Evolutionary conservation across 2,329 filamentous ascomycete species (phyloP).

Genomic region (Xylariaceae sp.): DNA sequence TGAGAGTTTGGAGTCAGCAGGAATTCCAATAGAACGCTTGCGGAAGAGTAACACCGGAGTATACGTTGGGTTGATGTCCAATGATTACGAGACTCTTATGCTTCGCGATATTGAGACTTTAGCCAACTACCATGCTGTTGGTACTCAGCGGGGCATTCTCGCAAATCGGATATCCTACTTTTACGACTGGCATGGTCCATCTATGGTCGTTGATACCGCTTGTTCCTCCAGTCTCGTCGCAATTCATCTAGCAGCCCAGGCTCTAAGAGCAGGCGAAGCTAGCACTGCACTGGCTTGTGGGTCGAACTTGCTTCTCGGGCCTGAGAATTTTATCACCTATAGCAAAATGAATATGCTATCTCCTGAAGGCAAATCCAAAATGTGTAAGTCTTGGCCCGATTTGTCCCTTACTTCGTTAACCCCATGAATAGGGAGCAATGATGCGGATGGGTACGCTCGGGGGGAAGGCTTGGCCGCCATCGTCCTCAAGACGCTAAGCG

Average conservation of each 20-base stretch:
- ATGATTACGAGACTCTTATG: too few species aligned
- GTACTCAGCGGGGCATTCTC: too few species aligned
- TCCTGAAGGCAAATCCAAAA: conserved; percentile 9
- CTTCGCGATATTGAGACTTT: too few species aligned
- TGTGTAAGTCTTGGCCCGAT: too few species aligned
- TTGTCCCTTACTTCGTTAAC: too few species aligned
- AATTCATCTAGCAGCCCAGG: conserved; percentile 7
- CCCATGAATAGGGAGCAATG: too few species aligned
- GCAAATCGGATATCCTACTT: not conserved
- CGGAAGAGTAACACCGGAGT: too few species aligned
- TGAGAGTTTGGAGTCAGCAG: not conserved
- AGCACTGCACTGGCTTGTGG: conserved; percentile 2
- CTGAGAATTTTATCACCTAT: not conserved
- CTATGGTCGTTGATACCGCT: conserved; percentile 7
- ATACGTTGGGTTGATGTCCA: too few species aligned
- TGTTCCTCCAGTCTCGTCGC: not conserved
- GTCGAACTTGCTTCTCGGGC: not conserved
- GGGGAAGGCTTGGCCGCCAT: conserved; percentile 37
- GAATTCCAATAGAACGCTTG: not conserved
- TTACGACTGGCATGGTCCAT: not conserved
- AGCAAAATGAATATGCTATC: conserved; percentile 10
- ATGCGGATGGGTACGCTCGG: conserved; percentile 32
- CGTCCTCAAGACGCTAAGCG: conserved; percentile 35
- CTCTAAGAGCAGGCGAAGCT: not conserved
- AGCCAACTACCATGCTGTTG: too few species aligned